phyloP scores from a whole-genome alignment of 2,329 filamentous ascomycete species.

The Arthrinium phaeospermum region DNA sequence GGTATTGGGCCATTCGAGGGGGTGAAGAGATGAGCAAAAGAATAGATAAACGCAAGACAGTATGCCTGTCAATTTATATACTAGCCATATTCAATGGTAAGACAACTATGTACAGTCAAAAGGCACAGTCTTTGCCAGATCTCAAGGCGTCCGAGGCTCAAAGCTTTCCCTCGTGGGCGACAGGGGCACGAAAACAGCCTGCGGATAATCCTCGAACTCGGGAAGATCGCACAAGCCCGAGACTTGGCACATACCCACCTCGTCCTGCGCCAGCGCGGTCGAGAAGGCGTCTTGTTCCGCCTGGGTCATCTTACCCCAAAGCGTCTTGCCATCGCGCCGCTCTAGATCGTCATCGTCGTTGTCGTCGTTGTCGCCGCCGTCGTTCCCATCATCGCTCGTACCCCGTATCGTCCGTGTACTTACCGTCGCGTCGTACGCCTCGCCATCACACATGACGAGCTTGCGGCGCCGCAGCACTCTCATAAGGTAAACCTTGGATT shows the following conservation, averaged over 20 bases:
- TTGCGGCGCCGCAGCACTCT: not conserved
- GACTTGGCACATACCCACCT: slow-evolving; percentile 9
- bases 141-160: not conserved
- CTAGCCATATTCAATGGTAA: not conserved
- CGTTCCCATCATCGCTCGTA: not conserved
- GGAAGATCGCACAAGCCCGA: slow-evolving; percentile 7
- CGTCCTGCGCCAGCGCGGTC: slow-evolving; percentile 1
- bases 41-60: not conserved
- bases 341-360: not conserved
- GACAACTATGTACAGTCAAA: not conserved
- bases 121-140: not conserved
- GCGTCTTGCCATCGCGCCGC: not conserved
- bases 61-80: not conserved
- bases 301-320: not conserved
- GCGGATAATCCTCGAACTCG: not conserved
- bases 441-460: not conserved
- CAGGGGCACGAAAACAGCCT: not conserved
- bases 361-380: not conserved
- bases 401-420: no score
- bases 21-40: not conserved
- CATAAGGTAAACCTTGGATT: slow-evolving; percentile 23
- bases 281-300: slow-evolving; percentile 9
- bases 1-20: no score
- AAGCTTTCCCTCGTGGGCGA: not conserved
- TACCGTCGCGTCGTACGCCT: not conserved